A percentile compares a stretch with the other conserved stretches of the same genome.
Conservation (phyloP, 2,329 filamentous ascomycete genomes). For the Lachnellula cervina region DNA sequence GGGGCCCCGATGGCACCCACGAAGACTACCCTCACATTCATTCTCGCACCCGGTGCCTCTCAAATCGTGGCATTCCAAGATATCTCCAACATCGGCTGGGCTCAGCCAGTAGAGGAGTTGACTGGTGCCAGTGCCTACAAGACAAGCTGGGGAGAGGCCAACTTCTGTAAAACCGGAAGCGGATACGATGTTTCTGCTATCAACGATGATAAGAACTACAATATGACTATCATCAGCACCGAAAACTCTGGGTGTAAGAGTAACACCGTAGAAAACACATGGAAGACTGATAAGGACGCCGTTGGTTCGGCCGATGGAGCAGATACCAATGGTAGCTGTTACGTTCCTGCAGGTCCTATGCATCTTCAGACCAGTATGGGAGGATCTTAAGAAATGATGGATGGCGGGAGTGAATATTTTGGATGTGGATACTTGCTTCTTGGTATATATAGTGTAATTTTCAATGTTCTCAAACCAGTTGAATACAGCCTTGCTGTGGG, state of each 20-base stretch:
- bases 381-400: constrained; percentile 16
- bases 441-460: constrained; percentile 23
- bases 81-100: constrained; percentile 25
- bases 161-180: constrained; percentile 22
- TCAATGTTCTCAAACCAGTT: constrained; percentile 1
- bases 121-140: constrained; percentile 21
- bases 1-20: constrained; percentile 25
- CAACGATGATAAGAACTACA: constrained; percentile 24
- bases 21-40: constrained; percentile 23
- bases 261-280: constrained; percentile 26
- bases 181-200: constrained; percentile 31
- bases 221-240: constrained; percentile 26
- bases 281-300: constrained; percentile 23
- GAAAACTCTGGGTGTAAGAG: constrained; percentile 26
- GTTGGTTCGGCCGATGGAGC: constrained; percentile 22
- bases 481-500: background rate
- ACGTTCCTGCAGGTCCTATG: constrained; percentile 20
- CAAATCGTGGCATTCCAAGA: constrained; percentile 27
- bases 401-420: background rate
- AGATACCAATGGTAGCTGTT: constrained; percentile 22
- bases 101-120: constrained; percentile 11
- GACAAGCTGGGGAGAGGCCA: constrained; percentile 27
- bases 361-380: constrained; percentile 25
- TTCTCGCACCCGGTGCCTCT: constrained; percentile 17
- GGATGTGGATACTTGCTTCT: constrained; percentile 11